Conservation (phyloP, 192 early-diverging fungal genomes). For the Phlyctochytrium bullatum region DNA sequence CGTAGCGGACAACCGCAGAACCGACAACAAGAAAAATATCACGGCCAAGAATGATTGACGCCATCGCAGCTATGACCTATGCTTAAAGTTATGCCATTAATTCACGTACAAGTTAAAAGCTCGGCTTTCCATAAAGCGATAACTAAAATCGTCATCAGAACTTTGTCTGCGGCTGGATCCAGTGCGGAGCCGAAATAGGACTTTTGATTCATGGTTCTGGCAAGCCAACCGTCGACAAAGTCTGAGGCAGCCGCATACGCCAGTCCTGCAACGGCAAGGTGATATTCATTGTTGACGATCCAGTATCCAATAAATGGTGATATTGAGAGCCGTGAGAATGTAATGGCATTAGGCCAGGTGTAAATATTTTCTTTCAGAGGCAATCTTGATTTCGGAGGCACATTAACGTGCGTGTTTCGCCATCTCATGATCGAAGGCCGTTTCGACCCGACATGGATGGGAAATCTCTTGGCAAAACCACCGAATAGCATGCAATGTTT, state of each 20-base stretch:
- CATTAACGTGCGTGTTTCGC: too few species aligned
- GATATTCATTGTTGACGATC: slow-evolving; percentile 72
- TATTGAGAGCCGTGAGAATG: slow-evolving; percentile 70
- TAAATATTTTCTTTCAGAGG: slow-evolving; percentile 94
- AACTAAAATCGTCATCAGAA: slow-evolving; percentile 86
- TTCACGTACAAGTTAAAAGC: slow-evolving; percentile 68
- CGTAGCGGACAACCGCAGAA: slow-evolving; percentile 82
- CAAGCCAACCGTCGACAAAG: slow-evolving; percentile 85
- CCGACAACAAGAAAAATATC: slow-evolving; percentile 77
- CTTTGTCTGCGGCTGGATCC: slow-evolving; percentile 93
- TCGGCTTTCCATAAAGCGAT: slow-evolving; percentile 69
- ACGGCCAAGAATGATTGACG: slow-evolving; percentile 78
- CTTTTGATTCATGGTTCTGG: slow-evolving; percentile 79
- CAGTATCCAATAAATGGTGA: slow-evolving; percentile 89
- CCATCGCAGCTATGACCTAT: slow-evolving; percentile 40
- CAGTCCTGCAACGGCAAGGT: slow-evolving; percentile 70
- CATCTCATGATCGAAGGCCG: too few species aligned
- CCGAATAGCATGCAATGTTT: too few species aligned
- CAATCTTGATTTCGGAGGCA: too few species aligned
- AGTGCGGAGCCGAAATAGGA: slow-evolving; percentile 85
- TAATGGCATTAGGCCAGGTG: slow-evolving; percentile 88
- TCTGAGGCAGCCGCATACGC: slow-evolving; percentile 84
- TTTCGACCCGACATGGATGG: too few species aligned
- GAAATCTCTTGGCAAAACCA: too few species aligned
- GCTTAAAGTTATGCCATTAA: background rate